Evolutionary conservation across 345 rosid genomes (phyloP).

Genomic region (Erodium maritimum): DNA sequence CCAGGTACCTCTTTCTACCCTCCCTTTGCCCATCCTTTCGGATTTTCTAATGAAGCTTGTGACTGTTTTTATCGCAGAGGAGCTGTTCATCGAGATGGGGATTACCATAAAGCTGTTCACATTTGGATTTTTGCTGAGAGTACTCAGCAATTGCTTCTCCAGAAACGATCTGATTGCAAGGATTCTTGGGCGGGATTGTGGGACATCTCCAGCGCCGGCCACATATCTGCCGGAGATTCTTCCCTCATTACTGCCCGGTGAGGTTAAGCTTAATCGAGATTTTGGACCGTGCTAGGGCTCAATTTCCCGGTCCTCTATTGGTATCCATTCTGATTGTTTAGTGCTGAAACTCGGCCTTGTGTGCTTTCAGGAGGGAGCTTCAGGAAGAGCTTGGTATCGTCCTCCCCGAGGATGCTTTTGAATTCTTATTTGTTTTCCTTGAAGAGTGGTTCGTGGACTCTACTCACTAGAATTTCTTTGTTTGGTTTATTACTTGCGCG

Average conservation of each 20-base stretch:
- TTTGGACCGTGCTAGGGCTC: not conserved
- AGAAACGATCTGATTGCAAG: constrained; percentile 65
- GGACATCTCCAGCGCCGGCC: constrained; percentile 98
- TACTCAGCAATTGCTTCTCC: constrained; percentile 68
- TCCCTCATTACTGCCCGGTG: constrained; percentile 69
- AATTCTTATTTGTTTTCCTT: constrained; percentile 51
- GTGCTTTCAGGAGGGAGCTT: constrained; percentile 62
- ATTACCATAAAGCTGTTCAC: constrained; percentile 82
- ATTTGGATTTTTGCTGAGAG: constrained; percentile 81
- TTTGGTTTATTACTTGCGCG: not conserved
- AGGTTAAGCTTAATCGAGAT: constrained; percentile 2
- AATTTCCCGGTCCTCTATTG: not conserved
- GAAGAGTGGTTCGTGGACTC: constrained; percentile 57
- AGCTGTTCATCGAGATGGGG: constrained; percentile 76
- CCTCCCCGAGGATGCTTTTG: constrained; percentile 91
- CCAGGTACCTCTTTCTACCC: constrained; percentile 35
- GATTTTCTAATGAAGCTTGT: not conserved
- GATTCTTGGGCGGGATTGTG: constrained; percentile 83
- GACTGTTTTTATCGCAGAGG: constrained; percentile 24
- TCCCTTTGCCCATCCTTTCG: constrained; percentile 3
- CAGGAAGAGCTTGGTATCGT: constrained; percentile 73
- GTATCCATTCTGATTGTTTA: not conserved
- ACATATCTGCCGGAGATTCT: constrained; percentile 77
- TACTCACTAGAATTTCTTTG: not conserved
- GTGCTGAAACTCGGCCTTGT: not conserved